Evolutionary conservation across 331 rosid species (phyloP), one percentile per base, ranked within the genome.

Genomic region (Telfairia occidentalis): DNA sequence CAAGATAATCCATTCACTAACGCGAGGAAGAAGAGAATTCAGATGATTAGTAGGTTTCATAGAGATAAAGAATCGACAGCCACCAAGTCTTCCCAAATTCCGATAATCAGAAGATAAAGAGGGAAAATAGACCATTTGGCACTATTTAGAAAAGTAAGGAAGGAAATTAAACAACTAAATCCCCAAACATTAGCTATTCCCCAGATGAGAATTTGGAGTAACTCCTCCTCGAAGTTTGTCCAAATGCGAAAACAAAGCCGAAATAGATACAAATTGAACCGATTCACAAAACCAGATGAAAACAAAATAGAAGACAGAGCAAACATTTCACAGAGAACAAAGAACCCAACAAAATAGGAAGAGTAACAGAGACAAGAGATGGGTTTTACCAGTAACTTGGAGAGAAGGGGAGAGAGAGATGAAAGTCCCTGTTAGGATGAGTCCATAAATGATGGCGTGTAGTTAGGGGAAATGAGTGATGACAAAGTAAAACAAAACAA

Each of bases 371-470:
- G 35, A 75, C 46, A 45, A 29, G 35, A 19, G 35, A 19, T 32
- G 28, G 23, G 78, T 65, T 5, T 23, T 28, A 40, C 53, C 42
- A 61, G 58, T 10, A 19, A 58, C 0, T 8, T 19, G 53, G 21
- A 43, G 42, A 3, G 71, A 37, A 72, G 15, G 18, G 26, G 42
- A 21, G 42, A 24, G 11, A 40, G 58, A 21, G 40, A 46, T 26
- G n/a, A 42, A 2, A 12, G 57, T 5, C 21, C 2, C 75, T 21
- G 24, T 11, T 49, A 7, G 43, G 9, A 18, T 7, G 55, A 13
- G 48, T 48, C 52, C 65, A 61, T 32, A 64, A 63, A 61, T 64
- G 79, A 76, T 76, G 79, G 63, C 79, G 79, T 76, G 74, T 67
- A 63, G 79, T 64, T 13, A 38, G 74, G 69, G 71, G 37, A 38